phyloP scores from a whole-genome alignment of 106 monocot genomes.

The Amphibolis antarctica region DNA sequence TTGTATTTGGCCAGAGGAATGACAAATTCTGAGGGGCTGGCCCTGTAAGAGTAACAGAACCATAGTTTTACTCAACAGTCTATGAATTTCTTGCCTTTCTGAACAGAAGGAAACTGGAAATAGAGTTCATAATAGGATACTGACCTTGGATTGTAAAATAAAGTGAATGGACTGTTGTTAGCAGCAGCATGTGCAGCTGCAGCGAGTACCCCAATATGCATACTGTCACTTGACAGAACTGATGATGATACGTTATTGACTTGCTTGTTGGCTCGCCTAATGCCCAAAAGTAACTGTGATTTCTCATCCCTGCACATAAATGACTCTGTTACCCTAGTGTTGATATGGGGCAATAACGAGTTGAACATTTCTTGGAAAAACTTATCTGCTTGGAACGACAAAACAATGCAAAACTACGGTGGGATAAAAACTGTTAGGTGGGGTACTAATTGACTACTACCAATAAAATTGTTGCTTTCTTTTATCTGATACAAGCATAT shows the following conservation, averaged over 20 bases:
- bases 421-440: too few species aligned
- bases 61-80: background rate
- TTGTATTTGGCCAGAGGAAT: slow-evolving; percentile 74
- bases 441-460: too few species aligned
- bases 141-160: slow-evolving; percentile 78
- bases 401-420: too few species aligned
- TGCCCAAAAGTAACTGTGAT: slow-evolving; percentile 16
- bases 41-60: slow-evolving; percentile 28
- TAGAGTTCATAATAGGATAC: background rate
- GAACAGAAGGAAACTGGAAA: background rate
- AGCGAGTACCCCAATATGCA: slow-evolving; percentile 76
- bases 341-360: background rate
- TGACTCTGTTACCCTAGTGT: background rate
- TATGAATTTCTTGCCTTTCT: background rate
- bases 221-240: slow-evolving; percentile 31
- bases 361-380: too few species aligned
- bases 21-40: slow-evolving; percentile 73
- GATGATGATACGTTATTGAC: slow-evolving; percentile 18
- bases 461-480: too few species aligned
- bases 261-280: slow-evolving; percentile 19
- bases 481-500: too few species aligned
- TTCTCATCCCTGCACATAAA: slow-evolving; percentile 15
- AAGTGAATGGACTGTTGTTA: slow-evolving; percentile 60
- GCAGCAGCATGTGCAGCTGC: slow-evolving; percentile 80
- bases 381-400: too few species aligned